These are phyloP conservation scores for Cercospora brassicicola DNA, from an alignment of 2,329 filamentous ascomycete genomes.

Conservation along the genomic window DNA sequence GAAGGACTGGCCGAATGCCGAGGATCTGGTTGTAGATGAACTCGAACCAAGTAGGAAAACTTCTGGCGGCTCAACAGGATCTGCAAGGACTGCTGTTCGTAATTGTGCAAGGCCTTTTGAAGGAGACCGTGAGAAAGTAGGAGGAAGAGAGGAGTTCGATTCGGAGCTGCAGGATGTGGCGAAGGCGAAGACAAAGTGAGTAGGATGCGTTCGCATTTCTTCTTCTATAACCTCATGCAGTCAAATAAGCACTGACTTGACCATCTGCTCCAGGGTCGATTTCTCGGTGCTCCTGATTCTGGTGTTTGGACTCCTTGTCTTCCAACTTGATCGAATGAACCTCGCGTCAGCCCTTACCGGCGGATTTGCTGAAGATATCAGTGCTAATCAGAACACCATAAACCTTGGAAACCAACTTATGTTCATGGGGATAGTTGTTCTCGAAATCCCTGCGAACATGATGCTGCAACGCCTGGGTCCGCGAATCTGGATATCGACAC, in stretches of 20 bases:
- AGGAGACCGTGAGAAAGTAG: neutral
- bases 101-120: neutral
- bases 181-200: neutral
- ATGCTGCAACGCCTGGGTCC: constrained; percentile 38
- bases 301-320: constrained; percentile 52
- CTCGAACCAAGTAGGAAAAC: neutral
- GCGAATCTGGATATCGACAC: constrained; percentile 1
- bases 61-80: neutral
- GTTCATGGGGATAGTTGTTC: constrained; percentile 53
- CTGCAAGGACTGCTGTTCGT: neutral
- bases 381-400: constrained; percentile 49
- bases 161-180: neutral
- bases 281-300: constrained; percentile 52
- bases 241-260: neutral
- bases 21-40: neutral
- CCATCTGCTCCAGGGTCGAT: constrained; percentile 45
- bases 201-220: neutral
- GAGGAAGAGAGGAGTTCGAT: neutral
- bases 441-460: constrained; percentile 57
- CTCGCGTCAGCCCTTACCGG: constrained; percentile 54
- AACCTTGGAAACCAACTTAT: constrained; percentile 57
- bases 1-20: neutral
- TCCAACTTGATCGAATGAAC: constrained; percentile 57
- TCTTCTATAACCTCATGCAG: neutral
- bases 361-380: constrained; percentile 49